Conservation (phyloP, 345 rosid species). For the Corchorus capsularis region DNA sequence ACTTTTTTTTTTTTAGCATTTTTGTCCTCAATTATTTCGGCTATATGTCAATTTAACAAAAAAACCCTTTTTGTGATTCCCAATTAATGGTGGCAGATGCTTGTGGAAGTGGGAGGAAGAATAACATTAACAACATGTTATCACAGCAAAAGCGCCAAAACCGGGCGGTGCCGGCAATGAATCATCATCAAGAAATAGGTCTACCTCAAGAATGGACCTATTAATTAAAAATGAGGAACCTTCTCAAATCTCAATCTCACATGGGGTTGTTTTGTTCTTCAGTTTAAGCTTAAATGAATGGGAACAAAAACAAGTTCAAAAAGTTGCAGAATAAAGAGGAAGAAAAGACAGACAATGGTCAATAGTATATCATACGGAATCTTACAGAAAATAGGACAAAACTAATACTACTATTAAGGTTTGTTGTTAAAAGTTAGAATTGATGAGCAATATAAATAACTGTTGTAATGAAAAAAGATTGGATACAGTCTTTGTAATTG, state of each 20-base stretch:
- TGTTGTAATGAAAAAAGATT: not conserved
- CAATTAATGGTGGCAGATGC: conserved; percentile 30
- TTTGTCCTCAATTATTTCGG: not conserved
- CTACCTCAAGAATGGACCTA: conserved; percentile 91
- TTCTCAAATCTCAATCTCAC: conserved; percentile 9
- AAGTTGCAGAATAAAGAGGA: not conserved
- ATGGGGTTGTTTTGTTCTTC: not conserved
- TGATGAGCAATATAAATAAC: conserved; percentile 6
- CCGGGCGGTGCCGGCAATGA: conserved; percentile 39
- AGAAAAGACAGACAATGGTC: conserved; percentile 9
- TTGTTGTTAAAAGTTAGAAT: conserved; percentile 7
- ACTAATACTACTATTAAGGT: not conserved
- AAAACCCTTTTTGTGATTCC: not conserved
- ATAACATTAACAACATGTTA: conserved; percentile 22
- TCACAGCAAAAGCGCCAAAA: conserved; percentile 40
- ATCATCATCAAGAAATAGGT: conserved; percentile 46
- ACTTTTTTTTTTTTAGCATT: not conserved
- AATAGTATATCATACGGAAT: not conserved
- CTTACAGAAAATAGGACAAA: conserved; percentile 18
- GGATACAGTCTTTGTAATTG: conserved; percentile 3
- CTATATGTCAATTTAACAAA: not conserved
- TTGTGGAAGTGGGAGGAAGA: conserved; percentile 29
- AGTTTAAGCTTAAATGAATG: not conserved
- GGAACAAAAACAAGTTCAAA: not conserved
- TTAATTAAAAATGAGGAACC: conserved; percentile 18